A percentile compares a stretch with the other conserved stretches of the same genome.
These are phyloP conservation scores for Penicillium ucsense DNA, from an alignment of 495 filamentous ascomycete species.

Conservation along the genomic window DNA sequence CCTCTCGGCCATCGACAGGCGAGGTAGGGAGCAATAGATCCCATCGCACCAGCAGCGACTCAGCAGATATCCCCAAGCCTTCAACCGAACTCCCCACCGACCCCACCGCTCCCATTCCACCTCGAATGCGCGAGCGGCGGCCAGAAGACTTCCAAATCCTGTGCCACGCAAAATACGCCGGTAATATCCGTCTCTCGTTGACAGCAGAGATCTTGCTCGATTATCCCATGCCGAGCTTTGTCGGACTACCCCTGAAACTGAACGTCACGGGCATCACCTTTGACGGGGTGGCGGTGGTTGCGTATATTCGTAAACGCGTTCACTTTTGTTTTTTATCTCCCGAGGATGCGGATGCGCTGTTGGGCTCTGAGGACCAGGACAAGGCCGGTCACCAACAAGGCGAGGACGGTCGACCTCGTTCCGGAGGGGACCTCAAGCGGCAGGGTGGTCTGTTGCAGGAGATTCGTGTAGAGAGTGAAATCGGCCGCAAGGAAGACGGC, in stretches of 20 bases:
- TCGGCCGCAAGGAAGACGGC: constrained; percentile 79
- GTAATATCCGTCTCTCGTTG: constrained; percentile 73
- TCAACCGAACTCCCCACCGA: constrained; percentile 18
- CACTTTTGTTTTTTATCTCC: constrained; percentile 89
- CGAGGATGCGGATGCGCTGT: constrained; percentile 66
- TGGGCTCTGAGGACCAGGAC: constrained; percentile 45
- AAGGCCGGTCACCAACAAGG: constrained; percentile 17
- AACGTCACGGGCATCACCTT: constrained; percentile 92
- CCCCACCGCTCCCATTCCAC: constrained; percentile 25
- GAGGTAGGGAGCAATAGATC: constrained; percentile 20
- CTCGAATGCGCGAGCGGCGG: constrained; percentile 31
- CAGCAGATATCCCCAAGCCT: constrained; percentile 14
- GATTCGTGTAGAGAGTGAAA: constrained; percentile 94
- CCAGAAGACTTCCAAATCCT: constrained; percentile 75
- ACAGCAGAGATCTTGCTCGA: constrained; percentile 93
- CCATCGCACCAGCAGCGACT: constrained; percentile 12
- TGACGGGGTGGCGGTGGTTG: constrained; percentile 84
- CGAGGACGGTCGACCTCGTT: constrained; percentile 13
- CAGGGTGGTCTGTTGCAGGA: constrained; percentile 75
- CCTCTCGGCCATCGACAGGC: constrained; percentile 31
- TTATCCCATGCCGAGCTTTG: constrained; percentile 96
- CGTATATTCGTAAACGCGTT: constrained; percentile 67
- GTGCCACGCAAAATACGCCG: constrained; percentile 77
- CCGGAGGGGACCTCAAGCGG: constrained; percentile 29
- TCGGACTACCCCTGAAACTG: constrained; percentile 80